These are phyloP conservation scores for Ilyonectria robusta DNA, from an alignment of 2,329 filamentous ascomycete genomes.

Conservation along the genomic window DNA sequence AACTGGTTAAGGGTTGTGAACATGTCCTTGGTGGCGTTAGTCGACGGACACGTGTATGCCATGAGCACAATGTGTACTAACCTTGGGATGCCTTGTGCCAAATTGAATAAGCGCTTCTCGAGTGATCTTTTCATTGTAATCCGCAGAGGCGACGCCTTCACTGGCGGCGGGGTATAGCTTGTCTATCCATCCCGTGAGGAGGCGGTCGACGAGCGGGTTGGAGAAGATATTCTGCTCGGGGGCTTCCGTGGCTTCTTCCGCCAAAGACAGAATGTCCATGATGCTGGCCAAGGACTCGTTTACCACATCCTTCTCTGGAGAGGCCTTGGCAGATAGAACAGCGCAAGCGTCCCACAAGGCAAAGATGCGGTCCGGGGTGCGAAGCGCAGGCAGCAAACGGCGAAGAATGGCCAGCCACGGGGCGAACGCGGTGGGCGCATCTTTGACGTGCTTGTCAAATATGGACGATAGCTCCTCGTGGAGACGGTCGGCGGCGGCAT, in stretches of 20 bases:
- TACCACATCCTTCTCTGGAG: conserved; percentile 74
- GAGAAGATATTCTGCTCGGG: conserved; percentile 58
- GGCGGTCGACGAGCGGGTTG: conserved; percentile 68
- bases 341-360: conserved; percentile 78
- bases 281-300: conserved; percentile 76
- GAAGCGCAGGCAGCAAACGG: conserved; percentile 74
- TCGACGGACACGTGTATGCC: not conserved
- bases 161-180: conserved; percentile 57
- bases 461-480: conserved; percentile 80
- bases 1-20: conserved; percentile 76
- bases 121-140: conserved; percentile 65
- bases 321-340: conserved; percentile 61
- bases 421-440: conserved; percentile 69
- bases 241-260: conserved; percentile 68
- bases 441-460: conserved; percentile 75
- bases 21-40: conserved; percentile 66
- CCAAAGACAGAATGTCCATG: conserved; percentile 74
- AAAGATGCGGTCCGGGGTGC: conserved; percentile 72
- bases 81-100: conserved; percentile 78
- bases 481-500: conserved; percentile 77
- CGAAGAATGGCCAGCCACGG: conserved; percentile 79
- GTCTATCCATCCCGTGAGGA: conserved; percentile 71
- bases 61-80: conserved; percentile 30
- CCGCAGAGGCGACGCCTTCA: conserved; percentile 54
- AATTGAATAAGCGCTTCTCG: conserved; percentile 68